Evolutionary conservation across 129 eudicot genomes (phyloP).

Genomic region (Calendula officinalis): DNA sequence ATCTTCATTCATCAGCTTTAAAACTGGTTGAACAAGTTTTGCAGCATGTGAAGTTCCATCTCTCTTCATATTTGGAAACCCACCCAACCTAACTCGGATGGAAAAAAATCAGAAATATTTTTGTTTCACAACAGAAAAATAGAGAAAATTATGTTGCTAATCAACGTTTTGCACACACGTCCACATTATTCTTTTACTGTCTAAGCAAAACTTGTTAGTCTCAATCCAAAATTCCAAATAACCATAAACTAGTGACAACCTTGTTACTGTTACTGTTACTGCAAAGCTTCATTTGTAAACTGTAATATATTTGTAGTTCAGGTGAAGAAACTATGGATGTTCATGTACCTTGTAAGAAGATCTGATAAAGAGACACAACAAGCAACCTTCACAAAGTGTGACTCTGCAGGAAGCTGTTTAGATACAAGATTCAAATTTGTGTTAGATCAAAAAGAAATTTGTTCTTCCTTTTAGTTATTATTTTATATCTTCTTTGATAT

Average conservation of each 20-base stretch:
- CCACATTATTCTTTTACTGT: constrained; percentile 5
- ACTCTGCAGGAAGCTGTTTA: constrained; percentile 56
- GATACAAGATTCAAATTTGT: constrained; percentile 14
- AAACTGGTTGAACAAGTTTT: constrained; percentile 63
- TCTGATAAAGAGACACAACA: constrained; percentile 78
- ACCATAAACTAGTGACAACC: neutral
- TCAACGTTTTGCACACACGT: neutral
- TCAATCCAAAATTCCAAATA: constrained; percentile 2
- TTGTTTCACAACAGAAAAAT: neutral
- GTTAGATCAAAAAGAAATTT: constrained; percentile 24
- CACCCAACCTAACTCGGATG: constrained; percentile 50
- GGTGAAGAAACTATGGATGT: constrained; percentile 9
- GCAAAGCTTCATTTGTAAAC: neutral
- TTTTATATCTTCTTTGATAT: too few species aligned
- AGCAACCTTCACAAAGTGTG: constrained; percentile 75
- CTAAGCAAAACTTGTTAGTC: constrained; percentile 9
- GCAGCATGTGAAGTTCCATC: constrained; percentile 76
- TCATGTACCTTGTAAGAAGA: constrained; percentile 78
- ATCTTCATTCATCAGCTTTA: constrained; percentile 68
- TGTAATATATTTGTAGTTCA: neutral
- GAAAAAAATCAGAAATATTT: constrained; percentile 8
- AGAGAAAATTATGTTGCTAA: neutral
- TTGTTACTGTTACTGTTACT: neutral
- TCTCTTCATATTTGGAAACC: constrained; percentile 70
- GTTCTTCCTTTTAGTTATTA: neutral